phyloP scores from a whole-genome alignment of 2,329 filamentous ascomycete species.

The Dothiorella sarmentorum region DNA sequence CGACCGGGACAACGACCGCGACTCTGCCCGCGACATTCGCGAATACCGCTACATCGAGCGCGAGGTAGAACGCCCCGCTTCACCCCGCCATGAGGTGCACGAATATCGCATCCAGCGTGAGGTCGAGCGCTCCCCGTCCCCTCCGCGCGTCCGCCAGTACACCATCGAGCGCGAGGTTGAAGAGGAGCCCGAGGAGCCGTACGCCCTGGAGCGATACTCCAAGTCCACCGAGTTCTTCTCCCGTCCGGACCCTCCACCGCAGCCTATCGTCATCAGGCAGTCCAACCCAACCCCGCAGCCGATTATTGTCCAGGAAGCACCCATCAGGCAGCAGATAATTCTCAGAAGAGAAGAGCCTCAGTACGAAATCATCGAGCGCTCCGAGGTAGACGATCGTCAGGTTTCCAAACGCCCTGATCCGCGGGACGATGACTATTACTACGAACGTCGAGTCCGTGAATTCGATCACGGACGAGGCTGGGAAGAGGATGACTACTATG shows the following conservation, averaged over 20 bases:
- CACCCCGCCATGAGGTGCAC: slow-evolving; percentile 45
- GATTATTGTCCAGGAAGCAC: slow-evolving; percentile 55
- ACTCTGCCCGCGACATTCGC: slow-evolving; percentile 28
- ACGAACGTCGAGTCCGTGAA: slow-evolving; percentile 55
- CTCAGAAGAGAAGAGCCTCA: slow-evolving; percentile 52
- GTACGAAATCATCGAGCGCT: slow-evolving; percentile 58
- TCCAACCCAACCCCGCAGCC: slow-evolving; percentile 46
- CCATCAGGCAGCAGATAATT: slow-evolving; percentile 45
- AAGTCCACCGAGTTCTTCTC: slow-evolving; percentile 52
- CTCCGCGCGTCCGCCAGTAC: slow-evolving; percentile 33
- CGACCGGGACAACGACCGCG: slow-evolving; percentile 21
- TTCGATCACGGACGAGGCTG: slow-evolving; percentile 48
- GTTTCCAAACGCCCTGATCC: slow-evolving; percentile 39
- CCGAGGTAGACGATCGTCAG: slow-evolving; percentile 52
- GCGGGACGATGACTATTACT: slow-evolving; percentile 60
- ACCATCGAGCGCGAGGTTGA: slow-evolving; percentile 45
- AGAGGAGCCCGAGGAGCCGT: slow-evolving; percentile 38
- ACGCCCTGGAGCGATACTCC: slow-evolving; percentile 50
- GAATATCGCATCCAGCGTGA: slow-evolving; percentile 53
- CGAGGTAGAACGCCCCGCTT: slow-evolving; percentile 31
- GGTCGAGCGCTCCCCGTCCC: slow-evolving; percentile 46
- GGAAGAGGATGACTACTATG: slow-evolving; percentile 35
- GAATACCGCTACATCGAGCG: slow-evolving; percentile 36
- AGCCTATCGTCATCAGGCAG: slow-evolving; percentile 51
- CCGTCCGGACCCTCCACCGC: slow-evolving; percentile 40